Base-by-base conservation (phyloP, 805 yeast species). In the Brettanomyces bruxellensis region DNA sequence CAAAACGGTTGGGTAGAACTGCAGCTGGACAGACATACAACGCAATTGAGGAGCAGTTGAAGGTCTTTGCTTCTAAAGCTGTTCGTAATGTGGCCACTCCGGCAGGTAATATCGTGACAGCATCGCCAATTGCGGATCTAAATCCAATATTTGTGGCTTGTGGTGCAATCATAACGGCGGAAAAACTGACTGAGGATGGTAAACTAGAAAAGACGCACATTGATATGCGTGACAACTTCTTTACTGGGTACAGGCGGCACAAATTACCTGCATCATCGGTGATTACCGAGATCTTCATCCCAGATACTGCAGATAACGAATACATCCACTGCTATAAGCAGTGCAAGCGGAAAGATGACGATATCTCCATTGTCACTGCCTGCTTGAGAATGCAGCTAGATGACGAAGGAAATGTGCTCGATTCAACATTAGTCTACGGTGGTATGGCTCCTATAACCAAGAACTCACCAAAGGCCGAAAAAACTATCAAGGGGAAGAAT, bases 51-150 rank as follows among this genome's bases (percentile, higher is more conserved):
- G 55, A 61, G 22, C 77, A 72, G 51, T 58, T 72, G 47, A 70
- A 71, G 53, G 63, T 67, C 48, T 72, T 72, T 55, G 77, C 77
- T 0, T 75, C 76, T 1, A 60, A 75, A 34, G 76, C 73, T 49
- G 71, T 72, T 45, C 63, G 77, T 46, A 72, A 72, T 48, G 75
- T 71, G 7, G 77, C 75, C 13, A 71, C 75, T 9, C 71, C 75
- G 1, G 75, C 76, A 1, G 77, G 77, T 36, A 70, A 70, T 39
- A 70, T 72, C 40, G 74, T 71, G 18, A 72, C 77, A 1, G 76
- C 76, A 2, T 69, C 74, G 4, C 77, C 77, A 22, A 72, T 72
- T 47, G 68, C 76, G 1, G 77, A 72, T 52, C 51, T 72, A 56
- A 72, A 72, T 51, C 76, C 76, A 4, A 64, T 71, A 5, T 57